Evolutionary conservation across 176 grass and related monocot genomes (phyloP), one percentile per base, ranked within the genome.

Genomic region (Zoysia japonica): DNA sequence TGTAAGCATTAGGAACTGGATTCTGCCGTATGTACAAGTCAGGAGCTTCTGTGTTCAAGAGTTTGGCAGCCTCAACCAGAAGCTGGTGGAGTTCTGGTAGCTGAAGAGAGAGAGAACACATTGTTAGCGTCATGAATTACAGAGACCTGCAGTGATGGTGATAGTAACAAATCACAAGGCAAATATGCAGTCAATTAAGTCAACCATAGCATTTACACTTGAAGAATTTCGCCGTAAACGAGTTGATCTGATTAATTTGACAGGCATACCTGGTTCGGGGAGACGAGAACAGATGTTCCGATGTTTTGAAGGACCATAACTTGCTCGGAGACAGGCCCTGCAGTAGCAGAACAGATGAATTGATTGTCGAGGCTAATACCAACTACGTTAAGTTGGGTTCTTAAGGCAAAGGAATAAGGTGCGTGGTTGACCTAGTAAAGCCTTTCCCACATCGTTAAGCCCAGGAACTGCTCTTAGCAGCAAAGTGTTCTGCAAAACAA

Each of bases 281-380:
- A 97, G 77, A 97, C 94, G 62, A 92, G 94, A 47, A 97, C 80
- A 70, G 94, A 94, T 44, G 91, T 85, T 54, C 89, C 94, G 20
- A 97, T 97, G 84, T 97, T 97, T 70, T 97, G 91, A 49, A 97
- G 94, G 49, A 97, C 87, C 94, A 97, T 92, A 87, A 97, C 82
- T 79, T 94, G 94, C 67, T 97, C 94, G 0, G 94, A 65, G 64
- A 97, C 77, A 0, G 91, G 91, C 11, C 87, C 91, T 92, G 84
- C 41, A 72, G 38, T 63, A 83, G 50, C 43, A 85, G 46, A 73
- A 62, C 57, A 9, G 0, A 63, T 2, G 5, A 76, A 68, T 56
- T 51, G 28, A 45, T 55, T 41, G 1, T 5, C 9, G 48, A 20
- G 3, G 61, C 47, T 63, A 42, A 15, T 7, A 44, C 3, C 20